Conservation (phyloP, 176 grass and related monocot species). For the Oryza nivara region DNA sequence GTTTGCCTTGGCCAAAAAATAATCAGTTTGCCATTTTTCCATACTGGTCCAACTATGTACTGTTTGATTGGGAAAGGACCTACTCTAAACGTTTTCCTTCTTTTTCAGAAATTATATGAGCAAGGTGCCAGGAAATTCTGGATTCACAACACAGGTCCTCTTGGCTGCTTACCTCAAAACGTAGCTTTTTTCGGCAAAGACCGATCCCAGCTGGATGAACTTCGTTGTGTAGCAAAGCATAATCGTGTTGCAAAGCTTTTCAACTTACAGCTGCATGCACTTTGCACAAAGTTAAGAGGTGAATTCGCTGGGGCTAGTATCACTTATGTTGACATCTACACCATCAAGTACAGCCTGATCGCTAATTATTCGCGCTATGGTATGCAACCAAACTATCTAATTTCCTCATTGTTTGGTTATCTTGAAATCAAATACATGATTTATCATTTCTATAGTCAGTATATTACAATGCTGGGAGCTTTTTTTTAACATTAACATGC, state of each 20-base stretch:
- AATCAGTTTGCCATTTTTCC: neutral
- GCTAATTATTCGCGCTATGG: conserved; percentile 90
- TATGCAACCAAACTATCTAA: conserved; percentile 44
- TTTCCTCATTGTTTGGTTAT: conserved; percentile 12
- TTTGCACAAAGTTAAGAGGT: conserved; percentile 77
- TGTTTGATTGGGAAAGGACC: conserved; percentile 14
- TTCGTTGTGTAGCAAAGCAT: conserved; percentile 82
- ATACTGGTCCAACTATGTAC: neutral
- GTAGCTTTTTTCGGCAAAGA: conserved; percentile 83
- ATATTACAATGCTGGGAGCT: conserved; percentile 2
- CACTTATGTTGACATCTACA: conserved; percentile 90
- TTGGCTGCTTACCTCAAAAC: conserved; percentile 95
- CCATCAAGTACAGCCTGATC: conserved; percentile 80
- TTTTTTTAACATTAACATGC: conserved; percentile 10
- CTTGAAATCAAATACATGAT: neutral
- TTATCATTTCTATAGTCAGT: neutral
- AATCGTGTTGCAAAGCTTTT: conserved; percentile 87
- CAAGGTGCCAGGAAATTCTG: conserved; percentile 98
- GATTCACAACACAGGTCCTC: conserved; percentile 98
- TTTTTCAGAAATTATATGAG: conserved; percentile 79
- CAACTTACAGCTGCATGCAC: conserved; percentile 85
- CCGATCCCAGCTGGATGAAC: conserved; percentile 71
- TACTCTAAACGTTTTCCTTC: neutral
- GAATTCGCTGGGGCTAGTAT: conserved; percentile 69
- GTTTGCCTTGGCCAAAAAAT: neutral